Evolutionary conservation across 768 basidiomycete genomes (phyloP).

Genomic region (Dentipellis sp.): DNA sequence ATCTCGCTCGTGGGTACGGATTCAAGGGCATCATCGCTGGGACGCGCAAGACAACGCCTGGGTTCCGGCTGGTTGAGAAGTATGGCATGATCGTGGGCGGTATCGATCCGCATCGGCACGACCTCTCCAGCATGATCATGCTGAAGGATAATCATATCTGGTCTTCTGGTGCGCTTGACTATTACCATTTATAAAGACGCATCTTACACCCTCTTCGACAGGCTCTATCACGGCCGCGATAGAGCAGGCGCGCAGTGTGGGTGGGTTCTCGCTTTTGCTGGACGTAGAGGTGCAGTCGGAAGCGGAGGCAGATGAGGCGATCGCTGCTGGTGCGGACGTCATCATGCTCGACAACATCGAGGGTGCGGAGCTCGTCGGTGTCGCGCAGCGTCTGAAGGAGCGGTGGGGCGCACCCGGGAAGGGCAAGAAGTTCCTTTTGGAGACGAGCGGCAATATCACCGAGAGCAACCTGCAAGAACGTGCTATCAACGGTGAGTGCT

Average conservation of each 20-base stretch:
- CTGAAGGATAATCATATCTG: slow-evolving; percentile 99
- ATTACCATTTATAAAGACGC: neutral
- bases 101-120: slow-evolving; percentile 90
- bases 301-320: slow-evolving; percentile 93
- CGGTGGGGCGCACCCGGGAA: slow-evolving; percentile 58
- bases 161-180: slow-evolving; percentile 65
- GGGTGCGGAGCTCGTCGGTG: slow-evolving; percentile 57
- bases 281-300: slow-evolving; percentile 91
- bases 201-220: slow-evolving; percentile 16
- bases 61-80: slow-evolving; percentile 95
- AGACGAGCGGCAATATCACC: slow-evolving; percentile 93
- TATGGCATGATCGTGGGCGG: slow-evolving; percentile 98
- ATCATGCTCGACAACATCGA: slow-evolving; percentile 95
- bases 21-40: slow-evolving; percentile 89
- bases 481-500: slow-evolving; percentile 63
- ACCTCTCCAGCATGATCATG: slow-evolving; percentile 99
- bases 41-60: slow-evolving; percentile 95
- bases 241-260: slow-evolving; percentile 74
- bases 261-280: slow-evolving; percentile 84
- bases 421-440: slow-evolving; percentile 72
- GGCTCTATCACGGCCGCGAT: slow-evolving; percentile 91
- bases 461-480: slow-evolving; percentile 75
- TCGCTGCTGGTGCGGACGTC: slow-evolving; percentile 89
- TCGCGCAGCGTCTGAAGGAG: slow-evolving; percentile 63
- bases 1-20: slow-evolving; percentile 67